Percentiles rank a stretch among this genome's conserved stretches.
phyloP scores from a whole-genome alignment of 805 yeast genomes.

The Zygotorulaspora florentina region DNA sequence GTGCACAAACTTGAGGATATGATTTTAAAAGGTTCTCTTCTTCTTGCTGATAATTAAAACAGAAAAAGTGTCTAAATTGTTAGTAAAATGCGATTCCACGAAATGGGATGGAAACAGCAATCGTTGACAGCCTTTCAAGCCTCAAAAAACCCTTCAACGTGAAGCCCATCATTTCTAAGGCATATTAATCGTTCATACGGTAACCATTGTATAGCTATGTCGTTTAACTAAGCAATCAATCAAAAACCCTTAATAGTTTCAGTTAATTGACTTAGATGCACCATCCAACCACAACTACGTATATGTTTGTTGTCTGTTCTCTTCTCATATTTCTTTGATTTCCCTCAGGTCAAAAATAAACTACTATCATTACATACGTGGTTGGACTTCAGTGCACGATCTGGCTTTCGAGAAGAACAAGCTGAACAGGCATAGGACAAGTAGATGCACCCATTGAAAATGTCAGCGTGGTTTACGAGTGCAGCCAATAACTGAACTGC shows the following conservation, averaged over 20 bases:
- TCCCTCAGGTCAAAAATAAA: conserved; percentile 1
- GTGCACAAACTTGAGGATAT: conserved; percentile 68
- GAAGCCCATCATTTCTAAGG: neutral
- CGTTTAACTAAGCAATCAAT: neutral
- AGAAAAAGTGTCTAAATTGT: conserved; percentile 9
- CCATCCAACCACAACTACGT: neutral
- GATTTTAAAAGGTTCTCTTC: conserved; percentile 42
- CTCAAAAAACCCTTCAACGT: neutral
- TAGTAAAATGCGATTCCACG: conserved; percentile 1
- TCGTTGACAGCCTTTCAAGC: neutral
- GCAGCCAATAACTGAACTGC: too few relatives aligned
- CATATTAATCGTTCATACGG: conserved; percentile 12
- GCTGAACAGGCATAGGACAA: neutral
- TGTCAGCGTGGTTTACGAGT: neutral
- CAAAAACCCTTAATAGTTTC: neutral
- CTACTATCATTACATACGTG: neutral
- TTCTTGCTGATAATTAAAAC: conserved; percentile 8
- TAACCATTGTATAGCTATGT: conserved; percentile 13
- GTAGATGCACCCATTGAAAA: neutral
- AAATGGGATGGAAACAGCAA: conserved; percentile 3
- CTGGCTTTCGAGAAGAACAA: neutral
- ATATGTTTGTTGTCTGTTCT: neutral
- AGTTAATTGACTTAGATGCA: neutral
- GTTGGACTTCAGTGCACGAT: neutral
- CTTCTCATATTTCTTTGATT: conserved; percentile 2